Evolutionary conservation across 2,329 filamentous ascomycete genomes (phyloP), one percentile per base, ranked within the genome.

Genomic region (Aphanoascus verrucosus): DNA sequence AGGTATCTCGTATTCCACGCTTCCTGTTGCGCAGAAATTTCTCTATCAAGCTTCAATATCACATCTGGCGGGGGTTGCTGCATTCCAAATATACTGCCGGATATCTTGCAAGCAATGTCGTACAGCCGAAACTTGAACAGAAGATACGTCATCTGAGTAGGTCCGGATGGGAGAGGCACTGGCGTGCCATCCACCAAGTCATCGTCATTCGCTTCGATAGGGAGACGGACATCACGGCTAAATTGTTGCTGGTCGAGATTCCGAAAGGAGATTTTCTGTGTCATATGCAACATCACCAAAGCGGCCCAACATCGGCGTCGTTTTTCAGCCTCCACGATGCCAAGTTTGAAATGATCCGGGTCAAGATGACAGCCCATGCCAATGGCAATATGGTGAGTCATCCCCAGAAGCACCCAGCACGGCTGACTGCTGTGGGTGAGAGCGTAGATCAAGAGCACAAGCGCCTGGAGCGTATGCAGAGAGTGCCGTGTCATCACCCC

Each of bases 351-450:
- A 34, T 63, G 59, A 17, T 67, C 64, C 8, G 69, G 69, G 44
- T 72, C 70, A 11, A 72, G 60, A 55, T 72, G 70, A 38, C 69
- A 71, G 5, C 70, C 70, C 62, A 72, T 68, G 0, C 65, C 65
- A 37, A 70, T 65, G n/a, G 69, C 68, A 40, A 71, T 65, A 51
- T 72, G 65, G 41, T 70, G 64, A 1, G 69, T 67, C 35, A 69
- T 63, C 8, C 70, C 70, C 8, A 72, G 57, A 5, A 72, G 56
- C 4, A 69, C 66, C 69, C 69, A 72, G 6, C 65, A 65, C 0
- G 67, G 63, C 1, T 68, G 59, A 8, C 67, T 63, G 6, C 64
- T 64, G 45, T 72, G 67, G 5, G 63, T 61, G 11, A 68, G 61
- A 1, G 68, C 69, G 53, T 72, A 72, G 34, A 64, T 67, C n/a